Evolutionary conservation across 805 yeast species (phyloP).

Genomic region (Lipomyces sp.): DNA sequence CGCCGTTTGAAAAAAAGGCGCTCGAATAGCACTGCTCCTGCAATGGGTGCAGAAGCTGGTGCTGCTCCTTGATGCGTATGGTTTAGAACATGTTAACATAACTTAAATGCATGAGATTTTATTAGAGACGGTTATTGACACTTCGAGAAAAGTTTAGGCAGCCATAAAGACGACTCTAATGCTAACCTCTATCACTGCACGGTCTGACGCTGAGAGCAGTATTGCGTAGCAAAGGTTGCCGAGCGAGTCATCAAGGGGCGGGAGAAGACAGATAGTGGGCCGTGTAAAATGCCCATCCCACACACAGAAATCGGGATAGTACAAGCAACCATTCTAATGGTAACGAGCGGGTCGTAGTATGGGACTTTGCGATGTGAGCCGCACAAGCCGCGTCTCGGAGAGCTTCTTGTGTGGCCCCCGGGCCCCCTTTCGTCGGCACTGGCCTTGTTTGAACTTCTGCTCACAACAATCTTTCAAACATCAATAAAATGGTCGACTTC

Average conservation of each 20-base stretch:
- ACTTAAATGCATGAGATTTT: neutral
- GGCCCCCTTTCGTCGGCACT: no score
- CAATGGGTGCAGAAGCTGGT: conserved; percentile 9
- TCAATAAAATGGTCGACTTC: conserved; percentile 28
- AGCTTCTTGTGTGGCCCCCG: no score
- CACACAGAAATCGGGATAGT: no score
- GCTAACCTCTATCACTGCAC: neutral
- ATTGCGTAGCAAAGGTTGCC: neutral
- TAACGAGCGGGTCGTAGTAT: no score
- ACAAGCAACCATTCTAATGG: neutral
- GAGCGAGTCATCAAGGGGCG: neutral
- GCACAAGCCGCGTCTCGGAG: conserved; percentile 1
- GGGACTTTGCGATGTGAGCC: neutral
- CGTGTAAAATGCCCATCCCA: neutral
- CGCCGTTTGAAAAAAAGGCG: conserved; percentile 53
- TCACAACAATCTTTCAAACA: neutral
- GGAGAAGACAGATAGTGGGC: no score
- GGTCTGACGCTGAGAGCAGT: neutral
- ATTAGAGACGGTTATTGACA: neutral
- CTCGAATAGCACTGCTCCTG: neutral
- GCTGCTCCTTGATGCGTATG: conserved; percentile 6
- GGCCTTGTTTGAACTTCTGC: conserved; percentile 7
- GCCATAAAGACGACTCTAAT: neutral
- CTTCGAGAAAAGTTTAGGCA: neutral
- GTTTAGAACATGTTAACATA: no score